Conservation (phyloP, 2,329 filamentous ascomycete species). For the Fusarium fracticaudum region DNA sequence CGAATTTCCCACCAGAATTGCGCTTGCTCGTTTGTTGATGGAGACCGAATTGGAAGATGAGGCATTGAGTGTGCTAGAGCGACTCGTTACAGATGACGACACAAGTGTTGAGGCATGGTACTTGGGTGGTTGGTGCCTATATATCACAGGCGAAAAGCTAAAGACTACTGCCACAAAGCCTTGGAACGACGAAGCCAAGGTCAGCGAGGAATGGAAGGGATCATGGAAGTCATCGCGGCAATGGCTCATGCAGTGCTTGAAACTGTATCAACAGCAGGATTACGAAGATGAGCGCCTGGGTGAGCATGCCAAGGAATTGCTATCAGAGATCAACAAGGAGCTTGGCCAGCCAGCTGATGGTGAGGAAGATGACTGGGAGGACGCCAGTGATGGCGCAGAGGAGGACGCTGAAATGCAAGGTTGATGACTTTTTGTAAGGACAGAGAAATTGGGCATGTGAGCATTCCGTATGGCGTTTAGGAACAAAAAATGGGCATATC, state of each 20-base stretch:
- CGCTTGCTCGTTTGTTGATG: constrained; percentile 84
- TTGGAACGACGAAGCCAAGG: constrained; percentile 38
- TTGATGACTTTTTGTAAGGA: constrained; percentile 36
- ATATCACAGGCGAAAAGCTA: constrained; percentile 78
- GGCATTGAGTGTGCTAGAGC: constrained; percentile 84
- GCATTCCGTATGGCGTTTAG: constrained; percentile 42
- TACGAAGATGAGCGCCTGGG: constrained; percentile 86
- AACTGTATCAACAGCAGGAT: constrained; percentile 79
- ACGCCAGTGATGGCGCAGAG: constrained; percentile 59
- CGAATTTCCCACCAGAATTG: constrained; percentile 87
- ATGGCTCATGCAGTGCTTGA: constrained; percentile 84
- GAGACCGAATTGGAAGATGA: constrained; percentile 88
- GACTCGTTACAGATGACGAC: constrained; percentile 88
- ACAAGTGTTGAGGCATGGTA: constrained; percentile 97
- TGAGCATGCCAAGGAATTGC: constrained; percentile 78
- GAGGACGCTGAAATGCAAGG: constrained; percentile 68
- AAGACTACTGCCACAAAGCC: constrained; percentile 50
- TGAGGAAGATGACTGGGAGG: constrained; percentile 66
- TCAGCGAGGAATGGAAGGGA: constrained; percentile 64
- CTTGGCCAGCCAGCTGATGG: constrained; percentile 68
- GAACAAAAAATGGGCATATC: constrained; percentile 37
- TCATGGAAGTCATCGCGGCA: constrained; percentile 79
- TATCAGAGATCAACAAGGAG: constrained; percentile 69
- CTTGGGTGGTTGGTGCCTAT: constrained; percentile 92
- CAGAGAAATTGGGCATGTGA: constrained; percentile 24